These are phyloP conservation scores for Mycena haematopus DNA, from an alignment of 768 basidiomycete genomes.

Conservation along the genomic window DNA sequence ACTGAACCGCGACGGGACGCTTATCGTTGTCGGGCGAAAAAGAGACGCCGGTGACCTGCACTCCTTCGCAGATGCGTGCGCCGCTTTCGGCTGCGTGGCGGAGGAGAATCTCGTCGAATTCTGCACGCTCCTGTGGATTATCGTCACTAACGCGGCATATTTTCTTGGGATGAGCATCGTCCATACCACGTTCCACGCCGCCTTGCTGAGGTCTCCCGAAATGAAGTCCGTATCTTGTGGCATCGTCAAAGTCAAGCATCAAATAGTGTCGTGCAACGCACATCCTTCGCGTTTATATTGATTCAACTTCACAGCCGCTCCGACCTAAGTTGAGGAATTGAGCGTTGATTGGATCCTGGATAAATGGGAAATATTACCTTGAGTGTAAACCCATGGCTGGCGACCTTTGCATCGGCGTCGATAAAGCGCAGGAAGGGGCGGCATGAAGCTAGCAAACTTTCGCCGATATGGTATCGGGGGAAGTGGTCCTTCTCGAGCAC, in stretches of 20 bases:
- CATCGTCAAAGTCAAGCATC: neutral
- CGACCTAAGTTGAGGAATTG: slow-evolving; percentile 35
- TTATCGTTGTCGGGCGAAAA: no score
- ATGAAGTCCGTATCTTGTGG: slow-evolving; percentile 63
- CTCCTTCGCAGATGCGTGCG: no score
- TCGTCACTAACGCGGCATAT: no score
- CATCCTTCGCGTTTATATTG: slow-evolving; percentile 46
- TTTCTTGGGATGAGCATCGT: no score
- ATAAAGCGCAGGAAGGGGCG: slow-evolving; percentile 44
- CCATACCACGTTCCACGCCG: slow-evolving; percentile 69
- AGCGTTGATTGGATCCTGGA: no score
- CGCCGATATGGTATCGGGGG: slow-evolving; percentile 46
- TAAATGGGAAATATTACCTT: slow-evolving; percentile 35
- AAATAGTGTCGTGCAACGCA: slow-evolving; percentile 29
- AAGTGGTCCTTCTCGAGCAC: slow-evolving; percentile 37
- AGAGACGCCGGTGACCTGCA: no score
- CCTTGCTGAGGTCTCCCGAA: slow-evolving; percentile 52
- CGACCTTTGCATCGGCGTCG: slow-evolving; percentile 42
- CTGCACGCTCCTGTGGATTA: no score
- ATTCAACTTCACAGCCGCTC: slow-evolving; percentile 48
- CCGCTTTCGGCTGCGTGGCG: no score
- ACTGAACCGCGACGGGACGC: no score
- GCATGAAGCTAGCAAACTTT: slow-evolving; percentile 45
- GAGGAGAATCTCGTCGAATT: no score
- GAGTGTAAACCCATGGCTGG: slow-evolving; percentile 38